These are phyloP conservation scores for Leptoxyphium fumago DNA, from an alignment of 2,329 filamentous ascomycete genomes.

Conservation along the genomic window DNA sequence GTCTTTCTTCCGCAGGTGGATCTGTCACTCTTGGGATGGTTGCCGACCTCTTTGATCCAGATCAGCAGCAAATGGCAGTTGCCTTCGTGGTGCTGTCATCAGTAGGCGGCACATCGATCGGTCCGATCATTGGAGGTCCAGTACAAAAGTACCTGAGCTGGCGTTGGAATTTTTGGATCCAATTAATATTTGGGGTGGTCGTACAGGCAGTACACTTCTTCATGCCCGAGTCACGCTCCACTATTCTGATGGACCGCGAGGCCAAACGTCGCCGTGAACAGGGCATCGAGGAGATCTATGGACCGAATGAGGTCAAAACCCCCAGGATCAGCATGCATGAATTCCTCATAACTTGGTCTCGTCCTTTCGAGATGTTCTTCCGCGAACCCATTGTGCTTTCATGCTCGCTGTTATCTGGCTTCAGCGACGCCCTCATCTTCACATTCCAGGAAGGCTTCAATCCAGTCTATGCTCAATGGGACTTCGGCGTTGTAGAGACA, in stretches of 20 bases:
- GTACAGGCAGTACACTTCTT: conserved; percentile 45
- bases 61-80: conserved; percentile 44
- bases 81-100: not conserved
- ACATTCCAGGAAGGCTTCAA: conserved; percentile 61
- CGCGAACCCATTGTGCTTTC: conserved; percentile 60
- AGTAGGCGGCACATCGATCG: not conserved
- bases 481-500: conserved; percentile 47
- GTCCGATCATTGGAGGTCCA: conserved; percentile 19
- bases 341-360: conserved; percentile 37
- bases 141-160: conserved; percentile 37
- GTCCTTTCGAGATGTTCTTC: conserved; percentile 59
- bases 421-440: conserved; percentile 63
- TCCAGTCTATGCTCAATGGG: no score
- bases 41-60: conserved; percentile 46
- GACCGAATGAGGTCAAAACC: conserved; percentile 54
- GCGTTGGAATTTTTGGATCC: conserved; percentile 74
- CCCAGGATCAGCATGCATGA: conserved; percentile 26
- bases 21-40: conserved; percentile 50
- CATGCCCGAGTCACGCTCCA: conserved; percentile 65
- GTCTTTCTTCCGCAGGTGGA: conserved; percentile 41
- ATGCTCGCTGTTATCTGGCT: conserved; percentile 56
- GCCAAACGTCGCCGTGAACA: conserved; percentile 52
- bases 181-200: conserved; percentile 60
- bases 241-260: conserved; percentile 59
- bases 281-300: conserved; percentile 43